These are phyloP conservation scores for Inonotus obliquus DNA, from an alignment of 1,284 basidiomycete species.

Conservation along the genomic window DNA sequence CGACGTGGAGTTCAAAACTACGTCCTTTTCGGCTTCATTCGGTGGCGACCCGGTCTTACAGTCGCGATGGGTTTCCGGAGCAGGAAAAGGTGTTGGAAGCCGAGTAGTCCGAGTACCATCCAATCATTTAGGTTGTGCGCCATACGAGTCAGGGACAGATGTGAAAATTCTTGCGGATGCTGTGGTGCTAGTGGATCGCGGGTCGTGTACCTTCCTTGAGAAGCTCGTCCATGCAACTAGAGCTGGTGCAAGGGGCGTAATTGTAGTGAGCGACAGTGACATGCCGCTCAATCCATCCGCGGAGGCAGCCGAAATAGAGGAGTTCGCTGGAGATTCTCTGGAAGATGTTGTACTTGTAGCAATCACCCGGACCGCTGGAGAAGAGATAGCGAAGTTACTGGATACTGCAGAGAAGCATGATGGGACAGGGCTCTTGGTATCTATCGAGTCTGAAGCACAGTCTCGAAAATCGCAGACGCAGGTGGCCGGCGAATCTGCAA, in stretches of 20 bases:
- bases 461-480: conserved; percentile 25
- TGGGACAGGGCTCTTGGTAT: conserved; percentile 47
- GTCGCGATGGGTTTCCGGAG: conserved; percentile 39
- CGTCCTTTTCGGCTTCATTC: conserved; percentile 65
- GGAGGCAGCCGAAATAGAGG: conserved; percentile 38
- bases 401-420: conserved; percentile 42
- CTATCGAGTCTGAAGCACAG: conserved; percentile 39
- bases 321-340: conserved; percentile 13
- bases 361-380: conserved; percentile 48
- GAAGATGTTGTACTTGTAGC: conserved; percentile 57
- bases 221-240: conserved; percentile 64
- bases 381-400: conserved; percentile 50
- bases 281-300: conserved; percentile 63
- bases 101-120: conserved; percentile 42
- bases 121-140: conserved; percentile 56
- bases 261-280: conserved; percentile 66
- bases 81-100: conserved; percentile 39
- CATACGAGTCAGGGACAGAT: conserved; percentile 37
- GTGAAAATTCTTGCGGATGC: conserved; percentile 37
- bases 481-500: conserved; percentile 21
- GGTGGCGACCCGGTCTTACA: conserved; percentile 53
- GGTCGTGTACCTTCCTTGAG: conserved; percentile 78
- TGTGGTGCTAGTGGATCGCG: conserved; percentile 57
- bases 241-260: conserved; percentile 68
- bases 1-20: conserved; percentile 43